phyloP scores from a whole-genome alignment of 2,329 filamentous ascomycete species.

The Colletotrichum tofieldiae region DNA sequence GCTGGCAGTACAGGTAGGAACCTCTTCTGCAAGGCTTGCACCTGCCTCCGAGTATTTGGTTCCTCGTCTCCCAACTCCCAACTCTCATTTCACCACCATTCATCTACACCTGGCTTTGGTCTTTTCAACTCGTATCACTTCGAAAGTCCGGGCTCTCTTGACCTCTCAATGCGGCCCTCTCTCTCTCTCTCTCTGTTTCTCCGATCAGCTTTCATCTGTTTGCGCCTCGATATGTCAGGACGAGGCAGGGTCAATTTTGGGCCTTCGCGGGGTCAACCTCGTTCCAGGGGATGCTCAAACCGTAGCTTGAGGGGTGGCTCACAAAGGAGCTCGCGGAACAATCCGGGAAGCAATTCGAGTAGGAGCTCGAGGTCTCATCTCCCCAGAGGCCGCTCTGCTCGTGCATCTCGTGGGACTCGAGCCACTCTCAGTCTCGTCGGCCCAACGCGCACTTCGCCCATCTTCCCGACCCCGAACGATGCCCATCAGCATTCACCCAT shows the following conservation, averaged over 20 bases:
- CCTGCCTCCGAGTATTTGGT: not conserved
- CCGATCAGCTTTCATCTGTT: too few species aligned
- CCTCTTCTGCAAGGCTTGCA: not conserved
- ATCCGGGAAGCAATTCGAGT: not conserved
- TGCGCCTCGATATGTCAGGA: conserved; percentile 1
- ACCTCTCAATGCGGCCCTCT: too few species aligned
- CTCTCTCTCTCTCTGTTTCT: too few species aligned
- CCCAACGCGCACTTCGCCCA: too few species aligned
- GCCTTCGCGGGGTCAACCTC: conserved; percentile 1
- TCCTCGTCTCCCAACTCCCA: not conserved
- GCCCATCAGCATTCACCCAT: not conserved
- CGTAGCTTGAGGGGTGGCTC: not conserved
- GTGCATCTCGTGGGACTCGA: not conserved
- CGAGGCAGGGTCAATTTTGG: not conserved
- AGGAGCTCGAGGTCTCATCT: not conserved
- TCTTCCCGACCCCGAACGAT: conserved; percentile 14
- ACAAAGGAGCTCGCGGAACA: not conserved
- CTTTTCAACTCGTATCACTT: not conserved
- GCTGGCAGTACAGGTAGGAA: not conserved
- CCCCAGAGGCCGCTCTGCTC: not conserved
- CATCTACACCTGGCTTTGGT: not conserved
- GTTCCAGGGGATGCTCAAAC: not conserved
- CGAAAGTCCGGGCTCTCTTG: not conserved
- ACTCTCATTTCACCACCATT: not conserved
- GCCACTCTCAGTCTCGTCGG: too few species aligned